phyloP scores from a whole-genome alignment of 2,329 filamentous ascomycete genomes.

The Seiridium unicorne region DNA sequence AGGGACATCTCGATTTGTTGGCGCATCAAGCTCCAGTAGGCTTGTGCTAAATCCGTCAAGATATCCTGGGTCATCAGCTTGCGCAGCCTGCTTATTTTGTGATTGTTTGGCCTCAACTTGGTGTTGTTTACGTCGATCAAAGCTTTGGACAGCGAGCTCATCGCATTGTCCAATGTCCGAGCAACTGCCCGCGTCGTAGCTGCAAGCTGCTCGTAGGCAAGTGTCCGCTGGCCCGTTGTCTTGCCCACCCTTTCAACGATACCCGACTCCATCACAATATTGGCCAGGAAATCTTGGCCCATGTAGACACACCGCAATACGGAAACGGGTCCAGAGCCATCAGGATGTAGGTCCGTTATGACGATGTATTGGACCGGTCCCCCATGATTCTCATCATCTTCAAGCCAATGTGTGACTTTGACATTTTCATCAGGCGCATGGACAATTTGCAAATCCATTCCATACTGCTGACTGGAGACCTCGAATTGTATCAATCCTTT shows the following conservation, averaged over 20 bases:
- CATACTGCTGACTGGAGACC: too few relatives aligned
- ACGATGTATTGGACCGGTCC: not conserved
- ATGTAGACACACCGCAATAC: not conserved
- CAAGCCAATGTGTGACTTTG: not conserved
- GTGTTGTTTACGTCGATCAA: too few relatives aligned
- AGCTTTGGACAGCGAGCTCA: too few relatives aligned
- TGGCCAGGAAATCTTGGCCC: not conserved
- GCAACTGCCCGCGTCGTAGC: too few relatives aligned
- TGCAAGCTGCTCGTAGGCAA: too few relatives aligned
- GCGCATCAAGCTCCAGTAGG: conserved; percentile 3
- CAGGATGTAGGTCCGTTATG: not conserved
- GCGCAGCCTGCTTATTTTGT: not conserved
- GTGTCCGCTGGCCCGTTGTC: too few relatives aligned
- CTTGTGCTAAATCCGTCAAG: not conserved
- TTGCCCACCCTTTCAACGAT: not conserved
- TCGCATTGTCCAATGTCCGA: too few relatives aligned
- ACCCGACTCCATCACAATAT: not conserved
- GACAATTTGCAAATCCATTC: too few relatives aligned
- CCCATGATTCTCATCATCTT: too few relatives aligned
- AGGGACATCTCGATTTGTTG: not conserved
- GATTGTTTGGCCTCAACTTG: not conserved
- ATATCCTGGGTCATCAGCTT: not conserved
- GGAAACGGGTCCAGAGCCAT: too few relatives aligned
- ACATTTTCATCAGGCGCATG: not conserved
- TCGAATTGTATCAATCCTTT: too few relatives aligned